Evolutionary conservation across 2,329 filamentous ascomycete genomes (phyloP), one percentile per base, ranked within the genome.

Genomic region (Zasmidium citrigriseum): DNA sequence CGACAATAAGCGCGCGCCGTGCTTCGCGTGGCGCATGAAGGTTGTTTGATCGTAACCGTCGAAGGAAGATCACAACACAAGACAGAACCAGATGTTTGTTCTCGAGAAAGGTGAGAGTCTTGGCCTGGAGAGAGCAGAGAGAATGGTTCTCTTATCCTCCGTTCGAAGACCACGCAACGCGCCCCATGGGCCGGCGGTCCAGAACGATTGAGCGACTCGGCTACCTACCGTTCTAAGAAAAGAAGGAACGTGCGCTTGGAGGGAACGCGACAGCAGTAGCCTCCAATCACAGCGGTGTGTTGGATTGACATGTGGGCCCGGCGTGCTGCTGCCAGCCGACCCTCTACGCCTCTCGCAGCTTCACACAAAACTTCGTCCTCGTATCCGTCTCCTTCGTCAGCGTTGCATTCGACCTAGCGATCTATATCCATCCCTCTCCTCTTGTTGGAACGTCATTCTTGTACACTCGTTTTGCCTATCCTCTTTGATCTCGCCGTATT

Each of bases 221-320:
- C 34, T 46, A 45, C 54, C 49, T n/a, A 41, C 34, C 34, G 34
- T 52, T 55, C 52, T 55, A 38, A 52, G 47, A 46, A 54, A 55
- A 49, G 25, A n/a, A 46, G 52, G 24, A 46, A 55, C 38, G 21
- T 38, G 48, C 48, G 44, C 55, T 54, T 56, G 50, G 55, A n/a
- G 57, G 29, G 54, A 47, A 57, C 53, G 58, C 58, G 62, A 61
- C 45, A 41, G 54, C 52, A 45, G 51, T 38, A n/a, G 50, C 51
- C 29, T 34, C 62, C 62, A 63, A 63, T 64, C 55, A 61, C 14
- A 34, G 18, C 16, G n/a, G 21, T 16, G 50, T 45, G 52, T 55
- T 38, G 45, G 56, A 54, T n/a, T 9, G 5, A 41, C 12, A n/a
- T 16, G 34, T 41, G 34, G 34, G 18, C 4, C 34, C 34, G 14